Percentiles rank a stretch among this genome's conserved stretches.
Evolutionary conservation across 768 basidiomycete species (phyloP).

Genomic region (Piloderma croceum): DNA sequence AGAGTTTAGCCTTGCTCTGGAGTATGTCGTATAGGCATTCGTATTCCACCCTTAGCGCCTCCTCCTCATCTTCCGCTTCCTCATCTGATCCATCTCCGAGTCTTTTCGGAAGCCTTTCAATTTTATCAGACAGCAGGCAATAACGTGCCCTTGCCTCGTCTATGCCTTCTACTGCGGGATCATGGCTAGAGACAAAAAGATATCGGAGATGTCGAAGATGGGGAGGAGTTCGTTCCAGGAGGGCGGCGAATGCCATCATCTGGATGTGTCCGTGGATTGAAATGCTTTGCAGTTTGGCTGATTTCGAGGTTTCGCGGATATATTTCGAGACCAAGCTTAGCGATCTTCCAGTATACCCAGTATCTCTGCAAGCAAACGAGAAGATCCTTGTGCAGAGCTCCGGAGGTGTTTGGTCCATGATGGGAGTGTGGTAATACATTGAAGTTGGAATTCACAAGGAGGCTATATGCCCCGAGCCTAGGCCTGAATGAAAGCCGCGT

Average conservation of each 20-base stretch:
- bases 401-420: slow-evolving; percentile 16
- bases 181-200: slow-evolving; percentile 24
- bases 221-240: slow-evolving; percentile 17
- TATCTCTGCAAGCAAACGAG: slow-evolving; percentile 31
- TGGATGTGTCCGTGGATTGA: slow-evolving; percentile 21
- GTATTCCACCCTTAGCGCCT: slow-evolving; percentile 5
- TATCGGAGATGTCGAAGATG: slow-evolving; percentile 22
- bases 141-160: too few species aligned
- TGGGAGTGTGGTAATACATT: too few species aligned
- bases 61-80: slow-evolving; percentile 1
- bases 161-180: too few species aligned
- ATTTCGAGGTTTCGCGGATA: slow-evolving; percentile 22
- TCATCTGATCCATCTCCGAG: too few species aligned
- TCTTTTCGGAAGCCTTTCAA: too few species aligned
- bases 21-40: neutral
- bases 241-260: slow-evolving; percentile 19
- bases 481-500: too few species aligned
- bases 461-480: too few species aligned
- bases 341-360: slow-evolving; percentile 30
- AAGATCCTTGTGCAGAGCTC: slow-evolving; percentile 29
- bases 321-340: slow-evolving; percentile 31
- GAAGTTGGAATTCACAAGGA: too few species aligned
- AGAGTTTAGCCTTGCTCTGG: too few species aligned
- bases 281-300: slow-evolving; percentile 25
- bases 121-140: slow-evolving; percentile 7